Percentiles rank a stretch among this genome's conserved stretches.
Conservation (phyloP, 257 asterid genomes). For the Schizonepeta tenuifolia region DNA sequence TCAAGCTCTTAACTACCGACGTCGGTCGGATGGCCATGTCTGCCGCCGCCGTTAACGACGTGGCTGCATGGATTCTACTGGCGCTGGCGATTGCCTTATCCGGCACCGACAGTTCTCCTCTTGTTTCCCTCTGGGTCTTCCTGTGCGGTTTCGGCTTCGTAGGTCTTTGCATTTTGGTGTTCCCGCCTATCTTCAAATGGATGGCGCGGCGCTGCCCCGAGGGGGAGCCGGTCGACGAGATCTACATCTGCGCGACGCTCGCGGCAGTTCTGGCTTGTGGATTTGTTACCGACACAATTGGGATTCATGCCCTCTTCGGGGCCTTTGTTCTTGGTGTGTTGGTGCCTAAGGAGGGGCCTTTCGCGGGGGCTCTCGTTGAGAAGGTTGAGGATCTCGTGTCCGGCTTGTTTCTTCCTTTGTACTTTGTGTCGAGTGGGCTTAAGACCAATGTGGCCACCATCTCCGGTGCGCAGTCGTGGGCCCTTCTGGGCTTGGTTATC, state of each 20-base stretch:
- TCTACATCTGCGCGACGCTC: constrained; percentile 61
- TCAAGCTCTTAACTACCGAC: constrained; percentile 79
- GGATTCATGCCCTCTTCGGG: constrained; percentile 87
- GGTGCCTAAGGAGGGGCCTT: constrained; percentile 82
- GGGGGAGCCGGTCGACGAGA: constrained; percentile 77
- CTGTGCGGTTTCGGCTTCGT: constrained; percentile 64
- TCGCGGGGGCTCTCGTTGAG: constrained; percentile 77
- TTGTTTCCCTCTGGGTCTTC: constrained; percentile 71
- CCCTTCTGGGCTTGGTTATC: constrained; percentile 71
- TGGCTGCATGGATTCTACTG: constrained; percentile 82
- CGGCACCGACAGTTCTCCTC: constrained; percentile 58
- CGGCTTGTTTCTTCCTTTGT: constrained; percentile 75
- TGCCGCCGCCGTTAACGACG: constrained; percentile 84
- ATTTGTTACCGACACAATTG: constrained; percentile 65
- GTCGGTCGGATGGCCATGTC: constrained; percentile 82
- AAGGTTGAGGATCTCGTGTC: constrained; percentile 87
- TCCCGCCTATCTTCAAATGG: constrained; percentile 67
- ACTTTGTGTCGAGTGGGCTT: constrained; percentile 83
- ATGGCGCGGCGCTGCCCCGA: constrained; percentile 60
- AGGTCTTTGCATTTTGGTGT: constrained; percentile 37
- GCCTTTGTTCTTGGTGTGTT: constrained; percentile 82
- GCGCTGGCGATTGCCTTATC: constrained; percentile 78
- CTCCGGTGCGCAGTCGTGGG: constrained; percentile 77
- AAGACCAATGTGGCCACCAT: constrained; percentile 82
- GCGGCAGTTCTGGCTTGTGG: constrained; percentile 73